Evolutionary conservation across 176 grass and related monocot species (phyloP).

Genomic region (Olyra latifolia): DNA sequence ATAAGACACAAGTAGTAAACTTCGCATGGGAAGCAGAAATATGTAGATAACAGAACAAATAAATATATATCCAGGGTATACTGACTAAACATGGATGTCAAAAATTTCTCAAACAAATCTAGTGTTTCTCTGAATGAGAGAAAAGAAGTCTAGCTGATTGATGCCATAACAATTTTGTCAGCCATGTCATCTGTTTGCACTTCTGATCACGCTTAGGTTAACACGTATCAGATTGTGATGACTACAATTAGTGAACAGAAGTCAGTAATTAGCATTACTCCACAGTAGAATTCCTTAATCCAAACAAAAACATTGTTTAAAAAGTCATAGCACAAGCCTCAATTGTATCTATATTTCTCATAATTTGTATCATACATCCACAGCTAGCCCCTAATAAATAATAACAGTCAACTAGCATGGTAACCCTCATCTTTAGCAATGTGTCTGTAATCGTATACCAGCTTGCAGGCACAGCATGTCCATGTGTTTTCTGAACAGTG

Average conservation of each 20-base stretch:
- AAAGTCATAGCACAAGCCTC: not conserved
- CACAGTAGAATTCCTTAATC: not conserved
- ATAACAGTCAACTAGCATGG: constrained; percentile 5
- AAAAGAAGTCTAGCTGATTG: not conserved
- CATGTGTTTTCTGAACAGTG: not conserved
- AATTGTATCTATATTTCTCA: not conserved
- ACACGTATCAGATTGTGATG: not conserved
- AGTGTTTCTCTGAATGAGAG: not conserved
- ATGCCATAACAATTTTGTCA: not conserved
- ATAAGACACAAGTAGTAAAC: constrained; percentile 14
- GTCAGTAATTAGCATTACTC: not conserved
- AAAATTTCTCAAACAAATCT: constrained; percentile 13
- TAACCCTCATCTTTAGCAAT: constrained; percentile 8
- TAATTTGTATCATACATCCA: not conserved
- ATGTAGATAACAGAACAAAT: not conserved
- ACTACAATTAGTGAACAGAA: constrained; percentile 11
- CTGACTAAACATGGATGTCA: not conserved
- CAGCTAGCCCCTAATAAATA: not conserved
- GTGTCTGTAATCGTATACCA: not conserved
- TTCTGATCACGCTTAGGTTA: constrained; percentile 14
- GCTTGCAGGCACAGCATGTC: not conserved
- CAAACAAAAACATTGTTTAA: constrained; percentile 2
- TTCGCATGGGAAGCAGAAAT: not conserved
- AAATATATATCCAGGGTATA: not conserved
- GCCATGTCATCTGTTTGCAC: not conserved